Evolutionary conservation across 2,329 filamentous ascomycete species (phyloP).

Genomic region (Taxawa tesnikishii): DNA sequence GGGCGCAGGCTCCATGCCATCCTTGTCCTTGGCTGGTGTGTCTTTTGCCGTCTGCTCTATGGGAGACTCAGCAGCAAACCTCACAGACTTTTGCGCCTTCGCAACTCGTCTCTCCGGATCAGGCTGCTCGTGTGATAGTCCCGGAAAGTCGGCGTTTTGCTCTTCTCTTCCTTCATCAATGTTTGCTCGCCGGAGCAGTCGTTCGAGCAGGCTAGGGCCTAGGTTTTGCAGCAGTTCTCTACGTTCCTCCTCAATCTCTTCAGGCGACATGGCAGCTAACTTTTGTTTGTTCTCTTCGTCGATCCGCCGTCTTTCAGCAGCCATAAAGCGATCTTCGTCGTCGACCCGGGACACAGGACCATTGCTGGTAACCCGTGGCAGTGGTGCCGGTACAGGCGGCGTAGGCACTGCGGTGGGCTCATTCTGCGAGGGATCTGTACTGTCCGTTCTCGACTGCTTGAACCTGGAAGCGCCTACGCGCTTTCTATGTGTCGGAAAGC

Average conservation of each 20-base stretch:
- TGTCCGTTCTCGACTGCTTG: constrained; percentile 41
- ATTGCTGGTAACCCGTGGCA: too few species aligned
- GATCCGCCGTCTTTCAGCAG: constrained; percentile 51
- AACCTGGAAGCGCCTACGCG: constrained; percentile 63
- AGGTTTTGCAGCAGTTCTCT: constrained; percentile 69
- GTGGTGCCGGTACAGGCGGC: too few species aligned
- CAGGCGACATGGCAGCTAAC: constrained; percentile 64
- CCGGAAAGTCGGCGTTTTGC: constrained; percentile 25
- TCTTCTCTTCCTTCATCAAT: constrained; percentile 58
- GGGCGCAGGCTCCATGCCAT: too few species aligned
- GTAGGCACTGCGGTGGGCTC: too few species aligned
- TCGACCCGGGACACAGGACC: not conserved
- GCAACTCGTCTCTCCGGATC: not conserved
- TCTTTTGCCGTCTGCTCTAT: not conserved
- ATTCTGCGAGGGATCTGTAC: not conserved
- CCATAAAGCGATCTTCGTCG: constrained; percentile 5
- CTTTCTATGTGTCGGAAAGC: constrained; percentile 84
- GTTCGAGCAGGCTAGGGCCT: constrained; percentile 63
- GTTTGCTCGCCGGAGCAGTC: constrained; percentile 62
- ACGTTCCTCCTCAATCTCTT: constrained; percentile 70
- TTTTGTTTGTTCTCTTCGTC: constrained; percentile 68
- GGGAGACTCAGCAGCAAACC: constrained; percentile 3
- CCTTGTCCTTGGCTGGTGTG: too few species aligned
- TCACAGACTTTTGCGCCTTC: constrained; percentile 5
- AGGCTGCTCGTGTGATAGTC: constrained; percentile 1